phyloP scores from a whole-genome alignment of 441 rosid species.

The Macaranga tanarius region DNA sequence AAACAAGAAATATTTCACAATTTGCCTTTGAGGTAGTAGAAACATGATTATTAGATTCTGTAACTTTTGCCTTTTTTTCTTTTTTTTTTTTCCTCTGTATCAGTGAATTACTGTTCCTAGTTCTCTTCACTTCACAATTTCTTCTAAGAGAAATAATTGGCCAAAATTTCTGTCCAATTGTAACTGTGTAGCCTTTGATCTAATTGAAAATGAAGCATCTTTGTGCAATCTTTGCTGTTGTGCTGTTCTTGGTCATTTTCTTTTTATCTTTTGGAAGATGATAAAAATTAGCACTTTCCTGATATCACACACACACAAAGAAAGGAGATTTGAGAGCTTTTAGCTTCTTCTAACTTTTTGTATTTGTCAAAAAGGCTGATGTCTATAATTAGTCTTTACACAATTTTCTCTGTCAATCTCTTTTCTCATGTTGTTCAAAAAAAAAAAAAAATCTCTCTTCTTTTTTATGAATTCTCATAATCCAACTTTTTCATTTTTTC shows the following conservation, averaged over 20 bases:
- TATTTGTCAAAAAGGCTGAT: conserved; percentile 31
- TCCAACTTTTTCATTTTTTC: conserved; percentile 2
- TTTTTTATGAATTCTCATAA: conserved; percentile 23
- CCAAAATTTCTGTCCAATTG: conserved; percentile 24
- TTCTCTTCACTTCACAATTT: conserved; percentile 25
- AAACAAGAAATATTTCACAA: conserved; percentile 28
- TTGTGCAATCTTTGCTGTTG: conserved; percentile 22
- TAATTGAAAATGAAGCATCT: conserved; percentile 39
- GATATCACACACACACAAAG: conserved; percentile 1
- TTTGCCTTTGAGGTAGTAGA: conserved; percentile 27
- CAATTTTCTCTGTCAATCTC: conserved; percentile 21
- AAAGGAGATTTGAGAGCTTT: conserved; percentile 26
- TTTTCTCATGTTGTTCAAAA: conserved; percentile 11
- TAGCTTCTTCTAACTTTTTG: conserved; percentile 25
- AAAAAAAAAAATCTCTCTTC: too few relatives aligned
- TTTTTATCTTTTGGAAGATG: conserved; percentile 9
- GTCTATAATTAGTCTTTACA: conserved; percentile 24
- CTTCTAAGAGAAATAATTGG: conserved; percentile 38
- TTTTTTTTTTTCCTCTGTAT: conserved; percentile 13
- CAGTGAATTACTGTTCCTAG: conserved; percentile 25
- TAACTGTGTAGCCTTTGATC: conserved; percentile 42
- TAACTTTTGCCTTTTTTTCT: conserved; percentile 17
- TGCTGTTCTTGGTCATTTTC: conserved; percentile 8
- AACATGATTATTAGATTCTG: conserved; percentile 36
- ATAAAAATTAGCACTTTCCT: conserved; percentile 14